Conservation (phyloP, 176 grass and related monocot genomes). For the Typha latifolia region DNA sequence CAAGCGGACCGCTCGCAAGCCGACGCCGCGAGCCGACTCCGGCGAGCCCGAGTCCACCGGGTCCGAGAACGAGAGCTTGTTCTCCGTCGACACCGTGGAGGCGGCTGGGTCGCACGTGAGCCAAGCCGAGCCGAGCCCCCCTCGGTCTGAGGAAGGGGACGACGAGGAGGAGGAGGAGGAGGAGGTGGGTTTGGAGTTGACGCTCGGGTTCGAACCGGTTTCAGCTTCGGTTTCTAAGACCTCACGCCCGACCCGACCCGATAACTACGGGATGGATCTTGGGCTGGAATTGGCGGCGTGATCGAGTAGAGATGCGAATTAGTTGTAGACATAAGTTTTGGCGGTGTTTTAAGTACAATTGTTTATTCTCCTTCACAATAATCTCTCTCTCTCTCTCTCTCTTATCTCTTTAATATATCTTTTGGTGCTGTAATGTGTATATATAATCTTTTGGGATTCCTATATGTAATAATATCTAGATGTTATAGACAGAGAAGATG, state of each 20-base stretch:
- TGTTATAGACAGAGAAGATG: too few species aligned
- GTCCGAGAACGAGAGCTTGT: neutral
- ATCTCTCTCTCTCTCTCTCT: too few species aligned
- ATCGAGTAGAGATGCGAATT: neutral
- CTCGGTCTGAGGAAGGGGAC: neutral
- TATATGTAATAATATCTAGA: too few species aligned
- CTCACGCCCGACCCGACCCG: neutral
- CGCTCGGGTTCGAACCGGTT: slow-evolving; percentile 28
- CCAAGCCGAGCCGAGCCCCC: slow-evolving; percentile 35
- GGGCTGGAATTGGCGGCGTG: neutral
- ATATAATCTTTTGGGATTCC: too few species aligned
- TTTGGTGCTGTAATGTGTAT: too few species aligned
- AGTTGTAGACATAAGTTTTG: slow-evolving; percentile 9
- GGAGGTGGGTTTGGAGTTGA: slow-evolving; percentile 26
- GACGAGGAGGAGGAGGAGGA: neutral
- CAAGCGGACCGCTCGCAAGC: slow-evolving; percentile 31
- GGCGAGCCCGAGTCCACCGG: neutral
- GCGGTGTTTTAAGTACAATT: too few species aligned
- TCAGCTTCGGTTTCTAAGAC: neutral
- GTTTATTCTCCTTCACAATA: too few species aligned
- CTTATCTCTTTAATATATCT: too few species aligned
- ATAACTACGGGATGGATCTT: slow-evolving; percentile 21
- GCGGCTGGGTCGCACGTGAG: slow-evolving; percentile 45
- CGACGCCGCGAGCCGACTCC: neutral
- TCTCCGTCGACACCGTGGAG: slow-evolving; percentile 25